Conservation (phyloP, 2,329 filamentous ascomycete species). For the Capronia coronata region DNA sequence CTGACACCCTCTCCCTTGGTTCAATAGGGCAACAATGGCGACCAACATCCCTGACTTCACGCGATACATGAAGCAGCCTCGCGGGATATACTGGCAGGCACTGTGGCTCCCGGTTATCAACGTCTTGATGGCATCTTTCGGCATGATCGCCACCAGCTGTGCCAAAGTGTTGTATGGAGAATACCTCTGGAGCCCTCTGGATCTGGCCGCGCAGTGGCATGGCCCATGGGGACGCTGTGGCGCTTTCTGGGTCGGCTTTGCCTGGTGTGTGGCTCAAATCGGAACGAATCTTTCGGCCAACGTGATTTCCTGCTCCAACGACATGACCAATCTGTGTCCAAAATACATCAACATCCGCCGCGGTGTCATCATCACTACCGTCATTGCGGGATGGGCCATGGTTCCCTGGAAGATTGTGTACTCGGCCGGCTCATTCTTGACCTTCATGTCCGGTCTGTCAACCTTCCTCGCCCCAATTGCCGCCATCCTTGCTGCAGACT, state of each 20-base stretch:
- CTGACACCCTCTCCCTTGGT: too few relatives aligned
- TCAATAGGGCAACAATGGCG: not conserved
- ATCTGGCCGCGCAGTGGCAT: slow-evolving; percentile 35
- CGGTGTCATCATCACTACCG: slow-evolving; percentile 35
- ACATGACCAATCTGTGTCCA: slow-evolving; percentile 46
- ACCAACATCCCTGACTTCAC: not conserved
- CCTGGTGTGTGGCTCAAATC: slow-evolving; percentile 49
- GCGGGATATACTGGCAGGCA: not conserved
- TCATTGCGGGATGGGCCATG: slow-evolving; percentile 38
- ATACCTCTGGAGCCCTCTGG: slow-evolving; percentile 42
- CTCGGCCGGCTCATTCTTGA: slow-evolving; percentile 36
- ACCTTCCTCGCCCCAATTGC: slow-evolving; percentile 23
- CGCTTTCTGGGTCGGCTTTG: slow-evolving; percentile 47
- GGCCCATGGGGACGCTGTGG: slow-evolving; percentile 32
- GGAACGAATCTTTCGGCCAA: slow-evolving; percentile 46
- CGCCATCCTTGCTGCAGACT: slow-evolving; percentile 21
- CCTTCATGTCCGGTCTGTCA: slow-evolving; percentile 32
- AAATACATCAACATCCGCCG: slow-evolving; percentile 48
- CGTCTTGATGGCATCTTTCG: slow-evolving; percentile 33
- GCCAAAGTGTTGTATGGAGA: slow-evolving; percentile 20
- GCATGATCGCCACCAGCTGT: slow-evolving; percentile 54
- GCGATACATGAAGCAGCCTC: not conserved
- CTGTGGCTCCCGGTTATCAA: not conserved
- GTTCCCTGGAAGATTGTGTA: slow-evolving; percentile 39
- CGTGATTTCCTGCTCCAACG: slow-evolving; percentile 44